Conservation (phyloP, 106 monocot genomes). For the Dendrobium huoshanense region DNA sequence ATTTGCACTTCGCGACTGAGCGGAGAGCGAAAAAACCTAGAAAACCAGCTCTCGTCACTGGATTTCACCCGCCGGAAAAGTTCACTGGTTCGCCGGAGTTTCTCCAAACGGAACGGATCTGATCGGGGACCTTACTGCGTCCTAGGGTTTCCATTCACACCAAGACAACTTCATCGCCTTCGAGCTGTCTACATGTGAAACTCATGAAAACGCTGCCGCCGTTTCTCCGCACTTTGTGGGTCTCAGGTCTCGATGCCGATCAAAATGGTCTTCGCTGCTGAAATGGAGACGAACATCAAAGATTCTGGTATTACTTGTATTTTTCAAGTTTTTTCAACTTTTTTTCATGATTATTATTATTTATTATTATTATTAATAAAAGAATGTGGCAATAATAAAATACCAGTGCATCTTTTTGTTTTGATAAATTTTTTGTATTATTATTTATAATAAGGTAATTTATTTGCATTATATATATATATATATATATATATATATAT, state of each 20-base stretch:
- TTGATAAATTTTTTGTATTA: too few relatives aligned
- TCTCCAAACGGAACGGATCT: constrained; percentile 11
- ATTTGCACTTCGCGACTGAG: constrained; percentile 10
- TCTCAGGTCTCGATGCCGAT: background rate
- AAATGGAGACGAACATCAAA: background rate
- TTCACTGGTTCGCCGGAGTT: background rate
- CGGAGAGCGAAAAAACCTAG: background rate
- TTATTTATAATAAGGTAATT: too few relatives aligned
- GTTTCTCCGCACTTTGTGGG: background rate
- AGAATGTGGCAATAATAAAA: too few relatives aligned
- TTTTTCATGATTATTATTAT: background rate
- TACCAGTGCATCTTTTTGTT: too few relatives aligned
- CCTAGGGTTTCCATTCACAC: constrained; percentile 36
- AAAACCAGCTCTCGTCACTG: background rate
- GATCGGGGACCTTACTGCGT: background rate
- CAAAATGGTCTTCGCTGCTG: constrained; percentile 5
- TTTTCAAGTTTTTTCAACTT: background rate
- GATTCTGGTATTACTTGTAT: background rate
- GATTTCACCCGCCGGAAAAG: constrained; percentile 28
- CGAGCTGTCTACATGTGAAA: background rate
- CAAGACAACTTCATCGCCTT: background rate
- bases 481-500: too few relatives aligned
- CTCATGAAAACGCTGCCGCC: background rate
- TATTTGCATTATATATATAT: too few relatives aligned
- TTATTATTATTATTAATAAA: background rate